Percentiles rank a stretch among this genome's conserved stretches.
Conservation (phyloP, 2,329 filamentous ascomycete genomes). For the Penicillium psychrosexuale region DNA sequence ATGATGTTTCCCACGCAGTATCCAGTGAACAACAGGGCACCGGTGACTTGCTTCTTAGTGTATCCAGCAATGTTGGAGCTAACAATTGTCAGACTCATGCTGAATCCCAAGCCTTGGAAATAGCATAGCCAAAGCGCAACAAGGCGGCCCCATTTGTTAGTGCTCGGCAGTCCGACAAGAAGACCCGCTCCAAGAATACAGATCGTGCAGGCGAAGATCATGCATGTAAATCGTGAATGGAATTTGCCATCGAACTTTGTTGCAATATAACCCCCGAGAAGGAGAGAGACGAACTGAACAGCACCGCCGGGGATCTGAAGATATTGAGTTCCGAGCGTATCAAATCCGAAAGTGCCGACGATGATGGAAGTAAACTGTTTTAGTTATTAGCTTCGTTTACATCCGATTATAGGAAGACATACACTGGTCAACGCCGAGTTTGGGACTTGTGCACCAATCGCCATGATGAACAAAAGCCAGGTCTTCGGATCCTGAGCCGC, state of each 20-base stretch:
- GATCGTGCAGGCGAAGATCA: constrained; percentile 55
- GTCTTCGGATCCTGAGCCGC: constrained; percentile 55
- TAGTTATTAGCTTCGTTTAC: neutral
- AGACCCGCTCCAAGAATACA: constrained; percentile 55
- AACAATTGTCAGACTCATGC: constrained; percentile 53
- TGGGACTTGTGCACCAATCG: constrained; percentile 54
- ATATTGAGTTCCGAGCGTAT: constrained; percentile 53
- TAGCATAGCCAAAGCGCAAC: constrained; percentile 58
- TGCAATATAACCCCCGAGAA: constrained; percentile 52
- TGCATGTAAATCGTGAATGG: constrained; percentile 53
- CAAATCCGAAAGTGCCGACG: constrained; percentile 48
- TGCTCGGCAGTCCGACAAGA: constrained; percentile 51
- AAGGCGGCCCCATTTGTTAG: constrained; percentile 56
- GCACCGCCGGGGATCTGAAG: constrained; percentile 60
- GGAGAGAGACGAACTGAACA: constrained; percentile 55
- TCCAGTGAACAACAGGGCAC: constrained; percentile 50
- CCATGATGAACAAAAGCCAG: constrained; percentile 57
- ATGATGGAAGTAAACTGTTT: constrained; percentile 48
- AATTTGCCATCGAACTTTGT: constrained; percentile 47
- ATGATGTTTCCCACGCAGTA: constrained; percentile 57
- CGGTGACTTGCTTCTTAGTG: constrained; percentile 55
- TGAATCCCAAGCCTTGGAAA: constrained; percentile 55
- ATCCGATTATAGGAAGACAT: neutral
- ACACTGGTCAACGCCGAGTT: constrained; percentile 55
- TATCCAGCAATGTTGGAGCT: constrained; percentile 54